Percentiles rank a stretch among this genome's conserved stretches.
phyloP scores from a whole-genome alignment of 2,329 filamentous ascomycete genomes.

The Orbilia blumenaviensis region DNA sequence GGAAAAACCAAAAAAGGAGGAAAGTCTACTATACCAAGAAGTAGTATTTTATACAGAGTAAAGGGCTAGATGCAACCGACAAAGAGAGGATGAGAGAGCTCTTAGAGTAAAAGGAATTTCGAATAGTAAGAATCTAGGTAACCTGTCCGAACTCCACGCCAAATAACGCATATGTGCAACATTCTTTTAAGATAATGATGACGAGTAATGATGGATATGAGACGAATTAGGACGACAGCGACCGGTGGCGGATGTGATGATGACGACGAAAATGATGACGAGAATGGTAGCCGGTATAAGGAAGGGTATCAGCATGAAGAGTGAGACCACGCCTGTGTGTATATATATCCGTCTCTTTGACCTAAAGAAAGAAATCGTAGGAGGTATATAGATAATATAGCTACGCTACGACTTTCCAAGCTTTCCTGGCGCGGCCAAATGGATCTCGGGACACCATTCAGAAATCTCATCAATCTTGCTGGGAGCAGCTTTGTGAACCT shows the following conservation, averaged over 20 bases:
- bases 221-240: background rate
- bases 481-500: constrained; percentile 56
- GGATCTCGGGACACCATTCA: constrained; percentile 59
- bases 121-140: background rate
- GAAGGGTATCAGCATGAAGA: background rate
- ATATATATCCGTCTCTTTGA: background rate
- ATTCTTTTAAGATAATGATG: background rate
- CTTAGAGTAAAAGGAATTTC: background rate
- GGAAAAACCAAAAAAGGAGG: no score
- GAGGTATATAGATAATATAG: background rate
- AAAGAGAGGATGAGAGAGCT: background rate
- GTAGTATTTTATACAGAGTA: no score
- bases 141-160: constrained; percentile 9
- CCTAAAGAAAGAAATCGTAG: background rate
- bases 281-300: background rate
- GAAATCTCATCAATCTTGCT: constrained; percentile 57
- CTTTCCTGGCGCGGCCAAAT: constrained; percentile 14
- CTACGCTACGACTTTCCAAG: background rate
- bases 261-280: background rate
- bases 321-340: no score
- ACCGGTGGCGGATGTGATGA: background rate
- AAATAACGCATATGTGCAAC: constrained; percentile 3
- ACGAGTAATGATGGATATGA: background rate
- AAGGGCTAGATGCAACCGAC: no score
- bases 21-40: background rate